Percentiles rank a stretch among this genome's conserved stretches.
Evolutionary conservation across 2,329 filamentous ascomycete genomes (phyloP).

Genomic region (Incumbomyces delicatus): DNA sequence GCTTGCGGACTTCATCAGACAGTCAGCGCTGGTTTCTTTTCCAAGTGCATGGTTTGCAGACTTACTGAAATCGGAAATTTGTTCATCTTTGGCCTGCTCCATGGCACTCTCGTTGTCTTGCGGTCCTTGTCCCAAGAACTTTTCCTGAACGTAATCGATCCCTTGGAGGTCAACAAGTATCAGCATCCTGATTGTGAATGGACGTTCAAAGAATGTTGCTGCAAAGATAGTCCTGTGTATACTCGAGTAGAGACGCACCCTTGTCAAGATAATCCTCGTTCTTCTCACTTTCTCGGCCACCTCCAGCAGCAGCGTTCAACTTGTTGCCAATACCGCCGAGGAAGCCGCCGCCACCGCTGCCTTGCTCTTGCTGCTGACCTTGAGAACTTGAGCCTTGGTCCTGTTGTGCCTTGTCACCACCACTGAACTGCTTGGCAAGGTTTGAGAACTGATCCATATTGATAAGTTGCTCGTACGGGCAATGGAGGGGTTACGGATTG

Average conservation of each 20-base stretch:
- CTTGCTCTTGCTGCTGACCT: conserved; percentile 8
- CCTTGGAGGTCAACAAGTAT: conserved; percentile 37
- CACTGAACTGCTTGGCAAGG: conserved; percentile 16
- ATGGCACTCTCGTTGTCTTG: conserved; percentile 63
- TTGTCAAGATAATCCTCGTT: conserved; percentile 78
- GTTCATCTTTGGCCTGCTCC: conserved; percentile 76
- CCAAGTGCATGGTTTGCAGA: neutral
- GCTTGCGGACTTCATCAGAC: neutral
- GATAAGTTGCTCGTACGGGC: neutral
- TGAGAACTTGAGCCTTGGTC: conserved; percentile 4
- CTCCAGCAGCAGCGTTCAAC: conserved; percentile 61
- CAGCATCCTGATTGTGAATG: too few relatives aligned
- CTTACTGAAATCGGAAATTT: conserved; percentile 58
- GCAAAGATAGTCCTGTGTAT: neutral
- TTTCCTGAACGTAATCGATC: conserved; percentile 68
- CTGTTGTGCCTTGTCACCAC: conserved; percentile 12
- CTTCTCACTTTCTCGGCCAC: conserved; percentile 65
- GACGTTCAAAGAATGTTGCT: too few relatives aligned
- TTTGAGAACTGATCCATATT: conserved; percentile 20
- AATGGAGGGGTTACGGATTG: neutral
- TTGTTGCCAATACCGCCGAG: conserved; percentile 57
- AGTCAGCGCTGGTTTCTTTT: neutral
- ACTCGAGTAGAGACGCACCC: conserved; percentile 38
- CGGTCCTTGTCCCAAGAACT: conserved; percentile 57
- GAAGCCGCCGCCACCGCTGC: conserved; percentile 34